Base-by-base conservation (phyloP, 2,329 filamentous ascomycete genomes). In the Fusarium heterosporum region DNA sequence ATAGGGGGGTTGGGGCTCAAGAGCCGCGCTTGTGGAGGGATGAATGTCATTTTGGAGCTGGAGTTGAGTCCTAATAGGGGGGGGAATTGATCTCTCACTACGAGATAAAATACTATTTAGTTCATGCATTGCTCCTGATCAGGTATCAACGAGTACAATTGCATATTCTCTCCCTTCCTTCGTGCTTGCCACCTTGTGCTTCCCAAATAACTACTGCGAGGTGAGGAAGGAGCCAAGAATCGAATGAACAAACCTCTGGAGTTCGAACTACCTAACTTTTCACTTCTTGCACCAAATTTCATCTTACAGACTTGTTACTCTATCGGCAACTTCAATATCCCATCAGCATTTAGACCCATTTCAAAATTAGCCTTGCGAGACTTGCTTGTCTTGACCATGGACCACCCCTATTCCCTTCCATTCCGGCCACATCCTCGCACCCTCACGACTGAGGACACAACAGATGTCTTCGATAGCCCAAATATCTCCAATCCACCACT, bases 321-420 rank as follows among this genome's bases (percentile, higher is more conserved):
- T 34, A 50, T 22, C 17, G 14, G 13, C 29, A 39, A 28, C 26
- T 38, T 51, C 4, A 12, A 51, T 30, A 46, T 39, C n/a, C 34
- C 38, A 60, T 30, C 40, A 43, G 22, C 45, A 60, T 60, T 26
- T 29, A 40, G 38, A 22, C n/a, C 41, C 25, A 12, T 42, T 36
- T 47, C 22, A 9, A 19, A 30, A 47, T 36, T 19, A 46, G n/a
- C 14, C 22, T 22, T 45, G 50, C 36, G 39, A 46, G 28, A 36
- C n/a, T 19, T 50, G 46, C 38, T 28, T 32, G 16, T 29, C n/a
- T 39, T 54, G 26, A 45, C 22, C 55, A 75, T 75, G 72, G 40
- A 60, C 46, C 51, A 66, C 19, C 55, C 45, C 41, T 53, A 65
- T 42, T 43, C 43, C 13, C 61, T 71, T 14, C 68, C 69, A 25